Base-by-base conservation (phyloP, 352 stramenopile species). In the Globisporangium megalacanthum region DNA sequence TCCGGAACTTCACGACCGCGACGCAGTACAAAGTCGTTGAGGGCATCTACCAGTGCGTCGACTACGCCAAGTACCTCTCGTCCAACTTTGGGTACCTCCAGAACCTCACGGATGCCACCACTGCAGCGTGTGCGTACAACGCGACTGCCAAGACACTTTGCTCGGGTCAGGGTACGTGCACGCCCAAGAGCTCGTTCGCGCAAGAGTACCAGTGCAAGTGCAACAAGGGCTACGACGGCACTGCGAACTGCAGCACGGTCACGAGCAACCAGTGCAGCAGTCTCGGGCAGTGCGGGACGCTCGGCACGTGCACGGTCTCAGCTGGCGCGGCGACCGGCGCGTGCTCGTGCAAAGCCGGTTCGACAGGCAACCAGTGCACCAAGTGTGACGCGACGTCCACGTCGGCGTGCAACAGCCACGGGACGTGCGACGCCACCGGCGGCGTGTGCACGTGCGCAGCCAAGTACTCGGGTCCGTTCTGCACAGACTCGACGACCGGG, bases 31-130 rank as follows among this genome's bases (percentile, higher is more conserved):
- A 54, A 25, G 68, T 79, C 29, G 67, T 90, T 17, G 84, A 84
- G 46, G 83, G 83, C 47, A 88, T 88, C 48, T 90, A 92, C 66
- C 72, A 88, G 64, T 92, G 83, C 54, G 60, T 88, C 19, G 80
- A 92, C 58, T 66, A 81, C 47, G 59, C 69, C 39, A 86, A 88
- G 61, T 90, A 81, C 64, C 63, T 86, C 8, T 31, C 58, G 1
- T 62, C 49, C 20, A 89, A 89, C 57, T 76, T 75, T 41, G 75
- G 73, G 29, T 68, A 83, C 69, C 69, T 91, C 60, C 60, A 65
- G 25, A 88, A 86, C 37, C 75, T 93, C 56, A 89, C 80, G 11
- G 52, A 72, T 25, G 76, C 70, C 6, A 69, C 84, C 31, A 70
- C 85, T 22, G 15, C 70, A 9, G 47, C 77, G 22, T 93, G 83